These are phyloP conservation scores for Osmozyma mogii DNA, from an alignment of 805 yeast species.

Conservation along the genomic window DNA sequence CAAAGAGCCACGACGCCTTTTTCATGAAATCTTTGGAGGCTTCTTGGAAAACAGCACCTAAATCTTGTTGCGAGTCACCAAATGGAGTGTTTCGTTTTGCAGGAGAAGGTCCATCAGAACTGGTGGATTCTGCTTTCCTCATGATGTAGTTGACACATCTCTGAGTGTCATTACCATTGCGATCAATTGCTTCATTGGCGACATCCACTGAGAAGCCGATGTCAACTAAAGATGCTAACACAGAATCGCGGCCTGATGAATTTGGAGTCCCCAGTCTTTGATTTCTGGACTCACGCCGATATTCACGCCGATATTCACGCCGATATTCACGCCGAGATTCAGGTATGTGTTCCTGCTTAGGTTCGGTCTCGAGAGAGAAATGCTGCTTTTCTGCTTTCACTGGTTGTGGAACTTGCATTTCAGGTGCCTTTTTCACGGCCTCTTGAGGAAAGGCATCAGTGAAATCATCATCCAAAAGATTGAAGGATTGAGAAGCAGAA, in stretches of 20 bases:
- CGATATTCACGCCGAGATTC: slow-evolving; percentile 1
- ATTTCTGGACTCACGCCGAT: not conserved
- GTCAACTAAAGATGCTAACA: slow-evolving; percentile 63
- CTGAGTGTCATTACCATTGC: slow-evolving; percentile 53
- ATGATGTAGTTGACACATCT: slow-evolving; percentile 61
- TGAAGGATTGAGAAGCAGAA: no score
- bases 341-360: slow-evolving; percentile 1
- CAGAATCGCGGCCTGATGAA: slow-evolving; percentile 25
- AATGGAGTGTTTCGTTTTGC: slow-evolving; percentile 5
- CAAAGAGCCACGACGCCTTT: slow-evolving; percentile 52
- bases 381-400: no score
- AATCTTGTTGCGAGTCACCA: slow-evolving; percentile 12
- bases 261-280: not conserved
- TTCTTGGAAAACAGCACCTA: slow-evolving; percentile 37
- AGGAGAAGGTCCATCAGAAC: not conserved
- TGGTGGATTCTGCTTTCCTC: slow-evolving; percentile 22
- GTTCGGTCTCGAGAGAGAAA: slow-evolving; percentile 1
- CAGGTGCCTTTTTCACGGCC: not conserved
- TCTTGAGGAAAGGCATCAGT: slow-evolving; percentile 25
- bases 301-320: slow-evolving; percentile 1
- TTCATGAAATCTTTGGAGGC: slow-evolving; percentile 48
- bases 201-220: slow-evolving; percentile 68
- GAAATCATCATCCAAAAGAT: slow-evolving; percentile 35
- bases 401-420: slow-evolving; percentile 1
- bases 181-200: slow-evolving; percentile 51